These are phyloP conservation scores for Yarrowia porcina DNA, from an alignment of 805 yeast genomes.

Conservation along the genomic window DNA sequence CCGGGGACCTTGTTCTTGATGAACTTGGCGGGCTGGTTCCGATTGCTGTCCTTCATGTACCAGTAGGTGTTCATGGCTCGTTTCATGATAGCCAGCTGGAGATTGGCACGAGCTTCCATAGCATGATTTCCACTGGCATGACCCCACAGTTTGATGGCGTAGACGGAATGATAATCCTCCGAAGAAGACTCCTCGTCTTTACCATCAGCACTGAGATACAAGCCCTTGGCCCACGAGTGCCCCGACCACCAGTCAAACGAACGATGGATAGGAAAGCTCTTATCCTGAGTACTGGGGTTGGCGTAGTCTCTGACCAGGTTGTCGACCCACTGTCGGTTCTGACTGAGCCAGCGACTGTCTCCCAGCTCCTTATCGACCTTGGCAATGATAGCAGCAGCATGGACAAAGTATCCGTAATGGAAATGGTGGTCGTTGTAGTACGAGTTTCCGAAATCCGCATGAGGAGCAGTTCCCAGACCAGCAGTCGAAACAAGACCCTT, in stretches of 20 bases:
- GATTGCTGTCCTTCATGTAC: constrained; percentile 48
- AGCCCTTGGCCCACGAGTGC: constrained; percentile 73
- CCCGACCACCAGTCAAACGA: constrained; percentile 70
- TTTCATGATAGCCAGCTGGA: constrained; percentile 56
- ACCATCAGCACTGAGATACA: constrained; percentile 61
- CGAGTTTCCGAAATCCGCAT: constrained; percentile 71
- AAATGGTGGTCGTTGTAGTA: constrained; percentile 85
- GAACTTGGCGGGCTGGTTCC: constrained; percentile 51
- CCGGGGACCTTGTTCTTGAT: constrained; percentile 63
- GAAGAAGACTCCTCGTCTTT: constrained; percentile 68
- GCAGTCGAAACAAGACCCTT: constrained; percentile 74
- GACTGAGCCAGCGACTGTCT: constrained; percentile 48
- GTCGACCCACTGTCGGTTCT: constrained; percentile 56
- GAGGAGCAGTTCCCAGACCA: constrained; percentile 43
- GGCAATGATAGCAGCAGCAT: constrained; percentile 77
- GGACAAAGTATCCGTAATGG: constrained; percentile 80
- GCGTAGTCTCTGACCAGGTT: constrained; percentile 63
- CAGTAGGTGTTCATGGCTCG: constrained; percentile 56
- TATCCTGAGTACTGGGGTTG: constrained; percentile 53
- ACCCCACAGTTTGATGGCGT: constrained; percentile 71
- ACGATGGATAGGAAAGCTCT: constrained; percentile 60
- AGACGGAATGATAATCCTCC: constrained; percentile 67
- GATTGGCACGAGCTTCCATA: constrained; percentile 53
- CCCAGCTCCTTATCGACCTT: constrained; percentile 55
- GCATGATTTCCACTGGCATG: constrained; percentile 49